These are phyloP conservation scores for Tetrahymena elliotti DNA, from an alignment of 73 alveolate species.

Conservation along the genomic window DNA sequence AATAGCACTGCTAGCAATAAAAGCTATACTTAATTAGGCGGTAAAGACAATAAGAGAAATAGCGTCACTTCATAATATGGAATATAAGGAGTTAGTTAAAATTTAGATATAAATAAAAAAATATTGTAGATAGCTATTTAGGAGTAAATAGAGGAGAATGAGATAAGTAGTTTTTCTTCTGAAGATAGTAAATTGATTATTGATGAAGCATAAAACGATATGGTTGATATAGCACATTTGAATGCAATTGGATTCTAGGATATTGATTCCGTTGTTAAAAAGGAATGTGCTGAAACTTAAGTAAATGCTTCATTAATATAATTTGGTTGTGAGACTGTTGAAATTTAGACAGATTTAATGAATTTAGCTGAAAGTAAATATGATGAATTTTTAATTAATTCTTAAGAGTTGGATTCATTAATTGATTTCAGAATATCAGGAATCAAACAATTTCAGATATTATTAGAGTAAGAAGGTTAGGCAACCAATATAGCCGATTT, in stretches of 20 bases:
- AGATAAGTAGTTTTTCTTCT: background rate
- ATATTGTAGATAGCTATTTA: background rate
- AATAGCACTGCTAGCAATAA: background rate
- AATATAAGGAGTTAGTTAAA: background rate
- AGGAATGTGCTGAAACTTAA: background rate
- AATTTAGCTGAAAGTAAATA: background rate
- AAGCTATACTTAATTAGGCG: background rate
- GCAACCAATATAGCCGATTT: background rate
- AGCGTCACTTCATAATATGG: background rate
- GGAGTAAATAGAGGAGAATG: background rate
- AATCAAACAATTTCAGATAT: background rate
- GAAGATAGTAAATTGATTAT: background rate
- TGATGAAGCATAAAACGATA: background rate
- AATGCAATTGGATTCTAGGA: background rate
- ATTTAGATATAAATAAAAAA: background rate
- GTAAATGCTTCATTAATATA: background rate
- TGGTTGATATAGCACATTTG: background rate
- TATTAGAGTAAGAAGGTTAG: background rate
- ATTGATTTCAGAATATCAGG: background rate
- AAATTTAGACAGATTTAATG: background rate
- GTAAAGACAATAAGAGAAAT: background rate
- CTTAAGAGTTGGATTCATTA: background rate
- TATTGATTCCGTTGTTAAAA: background rate
- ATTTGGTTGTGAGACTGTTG: background rate
- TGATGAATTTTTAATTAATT: background rate